A percentile compares a stretch with the other conserved stretches of the same genome.
phyloP scores from a whole-genome alignment of 495 filamentous ascomycete species.

The Tuber aestivum region DNA sequence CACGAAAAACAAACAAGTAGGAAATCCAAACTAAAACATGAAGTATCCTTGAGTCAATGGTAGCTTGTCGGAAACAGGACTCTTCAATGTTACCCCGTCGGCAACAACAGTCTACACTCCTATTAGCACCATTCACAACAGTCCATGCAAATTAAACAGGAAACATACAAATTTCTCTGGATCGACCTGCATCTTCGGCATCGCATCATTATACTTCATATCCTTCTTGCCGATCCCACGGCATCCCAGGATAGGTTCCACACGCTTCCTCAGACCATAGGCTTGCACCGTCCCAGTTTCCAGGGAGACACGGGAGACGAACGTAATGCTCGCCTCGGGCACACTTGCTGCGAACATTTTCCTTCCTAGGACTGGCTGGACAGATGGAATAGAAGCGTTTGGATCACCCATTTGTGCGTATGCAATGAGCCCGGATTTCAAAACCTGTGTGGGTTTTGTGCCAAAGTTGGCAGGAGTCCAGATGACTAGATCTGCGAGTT shows the following conservation, averaged over 20 bases:
- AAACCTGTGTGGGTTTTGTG: slow-evolving; percentile 71
- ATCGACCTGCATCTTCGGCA: slow-evolving; percentile 90
- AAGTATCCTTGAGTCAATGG: slow-evolving; percentile 79
- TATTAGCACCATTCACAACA: neutral
- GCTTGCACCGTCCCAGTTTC: slow-evolving; percentile 56
- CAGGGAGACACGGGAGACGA: slow-evolving; percentile 71
- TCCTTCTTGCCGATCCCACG: slow-evolving; percentile 76
- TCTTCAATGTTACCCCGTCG: slow-evolving; percentile 68
- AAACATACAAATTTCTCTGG: slow-evolving; percentile 68
- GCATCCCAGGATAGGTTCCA: slow-evolving; percentile 77
- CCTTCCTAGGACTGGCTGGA: slow-evolving; percentile 79
- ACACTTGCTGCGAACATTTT: slow-evolving; percentile 80
- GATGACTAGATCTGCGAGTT: slow-evolving; percentile 83
- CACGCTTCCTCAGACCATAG: slow-evolving; percentile 72
- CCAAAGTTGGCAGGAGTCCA: slow-evolving; percentile 87
- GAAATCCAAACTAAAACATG: slow-evolving; percentile 48
- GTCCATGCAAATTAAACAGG: slow-evolving; percentile 32
- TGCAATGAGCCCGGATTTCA: slow-evolving; percentile 88
- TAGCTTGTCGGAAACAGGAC: slow-evolving; percentile 64
- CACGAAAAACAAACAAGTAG: neutral
- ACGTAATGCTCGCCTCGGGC: slow-evolving; percentile 68
- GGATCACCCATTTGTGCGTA: slow-evolving; percentile 91
- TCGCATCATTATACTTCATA: slow-evolving; percentile 87
- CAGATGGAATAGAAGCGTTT: slow-evolving; percentile 84
- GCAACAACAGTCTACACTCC: slow-evolving; percentile 63